A percentile compares a stretch with the other conserved stretches of the same genome.
Conservation (phyloP, 768 basidiomycete genomes). For the Xerocomellus intermedius region DNA sequence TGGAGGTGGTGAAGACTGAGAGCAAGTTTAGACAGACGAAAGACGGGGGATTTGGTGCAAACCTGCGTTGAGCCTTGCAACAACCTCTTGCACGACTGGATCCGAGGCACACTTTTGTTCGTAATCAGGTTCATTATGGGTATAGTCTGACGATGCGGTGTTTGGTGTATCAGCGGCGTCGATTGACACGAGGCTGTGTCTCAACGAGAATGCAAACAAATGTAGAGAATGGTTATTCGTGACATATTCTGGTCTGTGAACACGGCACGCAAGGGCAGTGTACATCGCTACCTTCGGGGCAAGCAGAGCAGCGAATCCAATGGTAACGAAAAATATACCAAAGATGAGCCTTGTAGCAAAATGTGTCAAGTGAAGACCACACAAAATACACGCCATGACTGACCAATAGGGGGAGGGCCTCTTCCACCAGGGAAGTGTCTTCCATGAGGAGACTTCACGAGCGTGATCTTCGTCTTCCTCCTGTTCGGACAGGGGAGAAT, state of each 20-base stretch:
- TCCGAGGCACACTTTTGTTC: slow-evolving; percentile 55
- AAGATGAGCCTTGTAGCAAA: slow-evolving; percentile 51
- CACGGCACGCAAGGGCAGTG: slow-evolving; percentile 70
- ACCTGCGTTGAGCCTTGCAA: slow-evolving; percentile 66
- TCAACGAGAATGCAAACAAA: neutral
- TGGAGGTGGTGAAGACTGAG: slow-evolving; percentile 58
- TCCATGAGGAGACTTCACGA: slow-evolving; percentile 25
- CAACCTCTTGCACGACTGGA: slow-evolving; percentile 70
- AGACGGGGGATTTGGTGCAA: slow-evolving; percentile 16
- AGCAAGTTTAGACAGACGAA: neutral
- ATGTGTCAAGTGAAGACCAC: neutral
- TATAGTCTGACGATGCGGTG: neutral
- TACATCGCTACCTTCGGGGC: slow-evolving; percentile 76
- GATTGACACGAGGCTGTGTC: neutral
- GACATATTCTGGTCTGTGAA: slow-evolving; percentile 57
- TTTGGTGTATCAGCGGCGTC: neutral
- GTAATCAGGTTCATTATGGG: neutral
- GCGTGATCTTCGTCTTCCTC: slow-evolving; percentile 31
- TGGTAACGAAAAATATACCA: slow-evolving; percentile 51
- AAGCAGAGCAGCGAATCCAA: slow-evolving; percentile 54
- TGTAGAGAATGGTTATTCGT: neutral
- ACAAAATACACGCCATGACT: slow-evolving; percentile 14
- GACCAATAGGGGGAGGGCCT: slow-evolving; percentile 74
- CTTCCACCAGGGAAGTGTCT: slow-evolving; percentile 67
- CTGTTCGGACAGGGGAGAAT: slow-evolving; percentile 11